A percentile compares a stretch with the other conserved stretches of the same genome.
Conservation (phyloP, 495 filamentous ascomycete genomes). For the Saxispiralis lemnorum region DNA sequence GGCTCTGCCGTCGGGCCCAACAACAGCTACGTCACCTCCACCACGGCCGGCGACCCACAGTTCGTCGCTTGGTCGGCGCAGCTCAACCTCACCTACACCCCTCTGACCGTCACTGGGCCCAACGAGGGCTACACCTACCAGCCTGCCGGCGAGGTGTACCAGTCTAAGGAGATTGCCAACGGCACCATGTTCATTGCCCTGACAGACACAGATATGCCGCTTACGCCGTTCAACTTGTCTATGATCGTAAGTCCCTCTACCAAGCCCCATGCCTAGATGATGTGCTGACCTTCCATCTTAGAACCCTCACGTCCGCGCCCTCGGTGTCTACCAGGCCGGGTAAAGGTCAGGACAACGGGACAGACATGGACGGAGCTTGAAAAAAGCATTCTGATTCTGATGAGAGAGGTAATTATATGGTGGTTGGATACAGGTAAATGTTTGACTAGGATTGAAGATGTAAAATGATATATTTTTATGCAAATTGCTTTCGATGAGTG, state of each 20-base stretch:
- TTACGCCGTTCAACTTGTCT: conserved; percentile 62
- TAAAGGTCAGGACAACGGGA: conserved; percentile 24
- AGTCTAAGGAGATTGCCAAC: conserved; percentile 53
- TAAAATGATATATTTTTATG: no score
- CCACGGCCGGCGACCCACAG: conserved; percentile 35
- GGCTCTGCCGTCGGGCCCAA: conserved; percentile 62
- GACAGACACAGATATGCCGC: conserved; percentile 46
- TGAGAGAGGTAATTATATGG: no score
- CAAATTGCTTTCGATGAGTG: no score
- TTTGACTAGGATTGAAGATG: no score
- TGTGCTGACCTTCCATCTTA: not conserved
- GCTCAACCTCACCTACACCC: conserved; percentile 69
- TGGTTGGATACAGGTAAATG: no score
- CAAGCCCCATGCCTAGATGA: not conserved
- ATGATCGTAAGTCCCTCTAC: conserved; percentile 26
- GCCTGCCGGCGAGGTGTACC: conserved; percentile 40
- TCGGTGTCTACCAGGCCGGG: conserved; percentile 64
- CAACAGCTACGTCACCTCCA: conserved; percentile 56
- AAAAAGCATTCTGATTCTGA: no score
- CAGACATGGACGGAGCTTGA: no score
- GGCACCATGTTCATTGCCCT: conserved; percentile 65
- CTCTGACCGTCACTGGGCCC: conserved; percentile 36
- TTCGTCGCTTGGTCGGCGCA: conserved; percentile 71
- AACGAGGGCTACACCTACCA: conserved; percentile 52
- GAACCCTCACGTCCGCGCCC: conserved; percentile 62